Evolutionary conservation across 441 rosid species (phyloP).

Genomic region (Populus hybrid): DNA sequence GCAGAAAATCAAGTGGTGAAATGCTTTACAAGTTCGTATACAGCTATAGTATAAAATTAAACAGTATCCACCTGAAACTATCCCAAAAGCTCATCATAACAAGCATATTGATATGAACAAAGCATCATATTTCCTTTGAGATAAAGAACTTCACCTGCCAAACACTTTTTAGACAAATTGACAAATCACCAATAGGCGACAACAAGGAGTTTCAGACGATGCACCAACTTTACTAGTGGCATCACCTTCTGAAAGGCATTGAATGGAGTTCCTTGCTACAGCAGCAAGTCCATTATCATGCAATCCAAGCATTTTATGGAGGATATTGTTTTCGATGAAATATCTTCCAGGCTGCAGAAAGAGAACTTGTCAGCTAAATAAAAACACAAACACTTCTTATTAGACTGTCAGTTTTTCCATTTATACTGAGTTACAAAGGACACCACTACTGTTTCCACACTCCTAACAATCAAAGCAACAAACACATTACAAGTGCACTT

Average conservation of each 20-base stretch:
- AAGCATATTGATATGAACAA: background rate
- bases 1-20: background rate
- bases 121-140: background rate
- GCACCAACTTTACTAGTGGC: conserved; percentile 36
- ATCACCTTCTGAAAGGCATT: conserved; percentile 55
- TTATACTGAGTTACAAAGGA: no score
- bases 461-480: no score
- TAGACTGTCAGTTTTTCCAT: background rate
- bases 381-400: background rate
- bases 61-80: background rate
- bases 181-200: no score
- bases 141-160: no score
- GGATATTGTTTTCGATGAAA: conserved; percentile 47
- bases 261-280: conserved; percentile 63
- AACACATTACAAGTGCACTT: no score
- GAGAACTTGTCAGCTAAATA: background rate
- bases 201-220: no score
- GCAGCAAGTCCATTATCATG: conserved; percentile 49
- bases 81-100: background rate
- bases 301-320: conserved; percentile 54
- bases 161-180: no score
- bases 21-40: background rate
- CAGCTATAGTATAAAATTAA: background rate
- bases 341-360: conserved; percentile 50
- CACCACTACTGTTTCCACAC: no score